Base-by-base conservation (phyloP, 1,139 yeast genomes). In the Trichomonascaceae sp. region DNA sequence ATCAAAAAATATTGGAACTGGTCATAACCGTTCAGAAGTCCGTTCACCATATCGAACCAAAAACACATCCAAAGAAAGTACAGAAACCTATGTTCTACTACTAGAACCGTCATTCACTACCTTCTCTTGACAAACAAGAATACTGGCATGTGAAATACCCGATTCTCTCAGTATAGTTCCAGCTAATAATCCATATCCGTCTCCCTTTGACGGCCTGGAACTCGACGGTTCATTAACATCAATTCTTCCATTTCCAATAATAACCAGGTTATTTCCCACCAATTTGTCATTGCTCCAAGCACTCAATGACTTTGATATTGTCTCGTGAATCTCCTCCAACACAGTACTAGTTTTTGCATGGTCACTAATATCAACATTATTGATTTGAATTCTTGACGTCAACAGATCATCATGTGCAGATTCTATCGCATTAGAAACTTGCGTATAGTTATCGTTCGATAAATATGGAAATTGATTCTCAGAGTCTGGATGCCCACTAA, bases 401-500 rank as follows among this genome's bases (percentile, higher is more conserved):
- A 15, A n/a, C 41, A 36, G 13, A 13, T 13, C 13, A 13, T 36
- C 41, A 36, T 13, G 3, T 15, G 41, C 15, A 36, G 41, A 36
- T 2, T 36, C 41, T 36, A 36, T 36, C 7, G 41, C 15, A 13
- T 9, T 13, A 36, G 41, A 36, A 15, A 36, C 41, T 6, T 13
- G 15, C 3, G 41, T 36, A 13, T n/a, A 36, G 41, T 36, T 36
- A 13, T 36, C 41, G 41, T 15, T 36, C 15, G 41, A 36, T 36
- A 36, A 13, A 36, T 6, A 13, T n/a, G 41, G 41, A 9, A 36
- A 36, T 3, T 36, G 41, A 5, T 13, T 13, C 8, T 36, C 41
- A 13, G 41, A 36, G 13, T 36, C 41, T 5, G 41, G 41, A 36
- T 36, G 15, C 17, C 43, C 45, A 44, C 49, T 27, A 24, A 57